These are phyloP conservation scores for Stromatinia cepivora DNA, from an alignment of 2,329 filamentous ascomycete genomes.

Conservation along the genomic window DNA sequence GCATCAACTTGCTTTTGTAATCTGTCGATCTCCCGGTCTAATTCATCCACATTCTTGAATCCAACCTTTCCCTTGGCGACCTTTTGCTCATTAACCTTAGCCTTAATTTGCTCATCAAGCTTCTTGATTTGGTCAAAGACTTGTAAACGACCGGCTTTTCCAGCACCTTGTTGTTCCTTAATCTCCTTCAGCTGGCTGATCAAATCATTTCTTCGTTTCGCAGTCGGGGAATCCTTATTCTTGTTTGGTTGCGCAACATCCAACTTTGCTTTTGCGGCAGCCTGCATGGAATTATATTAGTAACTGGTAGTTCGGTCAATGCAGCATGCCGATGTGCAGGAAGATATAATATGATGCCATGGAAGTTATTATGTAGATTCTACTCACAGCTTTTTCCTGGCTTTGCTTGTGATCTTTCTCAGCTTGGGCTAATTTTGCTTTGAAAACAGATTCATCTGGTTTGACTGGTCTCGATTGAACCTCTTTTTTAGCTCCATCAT, in stretches of 20 bases:
- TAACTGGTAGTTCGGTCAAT: slow-evolving; percentile 18
- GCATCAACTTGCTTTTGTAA: slow-evolving; percentile 85
- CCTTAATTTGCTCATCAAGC: slow-evolving; percentile 85
- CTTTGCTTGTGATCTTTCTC: slow-evolving; percentile 83
- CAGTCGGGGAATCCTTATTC: slow-evolving; percentile 76
- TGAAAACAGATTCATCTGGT: slow-evolving; percentile 84
- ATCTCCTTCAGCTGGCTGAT: slow-evolving; percentile 81
- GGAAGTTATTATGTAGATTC: background rate
- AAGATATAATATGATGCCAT: background rate
- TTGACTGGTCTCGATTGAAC: slow-evolving; percentile 61
- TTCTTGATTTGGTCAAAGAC: slow-evolving; percentile 90
- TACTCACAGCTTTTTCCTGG: slow-evolving; percentile 67
- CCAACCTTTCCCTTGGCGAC: slow-evolving; percentile 73
- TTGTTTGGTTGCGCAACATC: slow-evolving; percentile 74
- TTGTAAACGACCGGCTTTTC: slow-evolving; percentile 77
- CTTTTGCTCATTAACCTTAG: slow-evolving; percentile 84
- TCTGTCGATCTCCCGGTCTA: slow-evolving; percentile 77
- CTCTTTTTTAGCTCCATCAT: slow-evolving; percentile 41
- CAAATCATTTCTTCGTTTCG: slow-evolving; percentile 83
- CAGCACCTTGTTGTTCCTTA: slow-evolving; percentile 79
- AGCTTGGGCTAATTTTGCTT: slow-evolving; percentile 73
- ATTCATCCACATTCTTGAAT: slow-evolving; percentile 85
- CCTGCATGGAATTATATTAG: slow-evolving; percentile 54
- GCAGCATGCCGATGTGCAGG: slow-evolving; percentile 21
- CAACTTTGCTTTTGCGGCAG: slow-evolving; percentile 83